Base-by-base conservation (phyloP, 2,329 filamentous ascomycete genomes). In the Cladophialophora bantiana region DNA sequence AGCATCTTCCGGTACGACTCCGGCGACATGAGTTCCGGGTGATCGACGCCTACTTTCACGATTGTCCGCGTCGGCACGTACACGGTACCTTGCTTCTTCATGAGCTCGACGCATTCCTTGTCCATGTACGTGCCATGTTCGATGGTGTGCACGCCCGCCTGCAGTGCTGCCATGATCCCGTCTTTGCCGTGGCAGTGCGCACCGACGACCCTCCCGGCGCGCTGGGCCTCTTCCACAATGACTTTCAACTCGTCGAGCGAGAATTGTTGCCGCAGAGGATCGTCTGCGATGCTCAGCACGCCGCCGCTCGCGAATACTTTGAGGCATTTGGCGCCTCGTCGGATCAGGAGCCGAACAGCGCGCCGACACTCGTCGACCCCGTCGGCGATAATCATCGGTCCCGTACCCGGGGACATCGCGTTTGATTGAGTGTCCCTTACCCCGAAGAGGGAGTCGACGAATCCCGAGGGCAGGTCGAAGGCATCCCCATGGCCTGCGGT, bases 401-500 rank as follows among this genome's bases (percentile, higher is more conserved):
- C 59, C 15, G 45, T 61, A 13, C 50, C 68, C 3, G 64, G 65
- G 5, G 62, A 50, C 15, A 65, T 57, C 26, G 13, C 63, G 31
- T 66, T 59, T 26, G 54, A 56, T 57, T 61, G 59, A 5, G 65
- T 63, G 58, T 70, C 59, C 20, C 61, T 48, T 54, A 73, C 64
- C 59, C 74, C 59, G 54, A 65, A 52, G 31, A 68, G 26, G 65
- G 76, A 64, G 9, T 35, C 52, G 12, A 71, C 69, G 26, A 63
- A 59, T 12, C 67, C 69, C 2, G 59, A 61, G 10, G 80, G 81
- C 13, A 78, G 56, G n/a, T 75, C 71, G 60, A 82, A 80, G 3
- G 78, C 67, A 68, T 84, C 83, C 5, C 81, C 82, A 70, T 85
- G 83, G 0, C 84, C 84, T 4, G 80, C 83, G 0, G 81, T 84